Evolutionary conservation across 768 basidiomycete genomes (phyloP), one percentile per base, ranked within the genome.

Genomic region (Phlebiopsis flavidoalba): DNA sequence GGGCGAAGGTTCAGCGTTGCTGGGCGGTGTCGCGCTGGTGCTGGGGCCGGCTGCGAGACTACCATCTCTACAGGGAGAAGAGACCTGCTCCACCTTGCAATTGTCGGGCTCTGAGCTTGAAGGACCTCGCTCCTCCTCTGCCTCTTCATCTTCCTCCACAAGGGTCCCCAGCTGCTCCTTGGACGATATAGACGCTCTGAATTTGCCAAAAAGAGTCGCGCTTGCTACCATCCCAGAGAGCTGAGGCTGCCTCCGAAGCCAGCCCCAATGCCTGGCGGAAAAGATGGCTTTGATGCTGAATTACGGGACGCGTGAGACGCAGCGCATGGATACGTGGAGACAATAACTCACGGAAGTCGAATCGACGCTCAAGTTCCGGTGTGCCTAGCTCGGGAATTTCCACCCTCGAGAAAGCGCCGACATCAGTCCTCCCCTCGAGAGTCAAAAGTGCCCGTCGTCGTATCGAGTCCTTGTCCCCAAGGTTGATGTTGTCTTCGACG

Each of bases 401-500:
- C 21, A 94, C 91, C 67, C 83, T 90, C 63, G 84, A 79, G 69
- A 83, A 91, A 24, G 82, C 77, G 49, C 70, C 72, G 46, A 84
- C 72, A 64, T 87, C 86, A 2, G 85, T 82, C 73, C 89, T 89
- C 53, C 93, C 94, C 74, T 96, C 94, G 50, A 96, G 81, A 12
- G 92, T 88, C 83, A 83, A 88, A 47, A 95, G 84, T 8, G 94
- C 93, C 31, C 88, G 82, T 19, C 89, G 84, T 43, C 93, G 86
- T 43, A 91, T 81, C 17, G 91, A 91, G 65, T 91, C 88, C 73
- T 83, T 86, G 65, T 89, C 87, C 33, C 84, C 86, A 24, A 87
- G 67, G 64, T 83, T 86, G 67, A 88, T 75, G 66, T 85, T 85
- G 69, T 89, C 86, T 35, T 91, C 87, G 1, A 84, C 78, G 26